Base-by-base conservation (phyloP, 2,329 filamentous ascomycete species). In the Pleomassaria siparia region DNA sequence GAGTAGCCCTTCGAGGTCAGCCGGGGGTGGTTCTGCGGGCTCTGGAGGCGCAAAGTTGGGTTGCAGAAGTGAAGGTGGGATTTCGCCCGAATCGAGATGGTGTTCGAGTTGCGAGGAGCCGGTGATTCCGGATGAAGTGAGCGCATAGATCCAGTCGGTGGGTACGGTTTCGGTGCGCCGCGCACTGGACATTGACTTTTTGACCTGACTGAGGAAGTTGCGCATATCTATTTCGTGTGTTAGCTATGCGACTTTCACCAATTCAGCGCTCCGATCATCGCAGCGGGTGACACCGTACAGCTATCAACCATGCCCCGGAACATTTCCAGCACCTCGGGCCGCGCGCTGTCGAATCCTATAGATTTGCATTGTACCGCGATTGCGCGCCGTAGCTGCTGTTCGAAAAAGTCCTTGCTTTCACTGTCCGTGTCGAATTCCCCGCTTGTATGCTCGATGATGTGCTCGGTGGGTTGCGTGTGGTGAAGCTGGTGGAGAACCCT, bases 101-200 rank as follows among this genome's bases (percentile, higher is more conserved):
- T 52, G 58, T 20, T 69, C 62, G 32, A 71, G 57, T 8, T 74
- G 58, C n/a, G 65, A 64, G 12, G 72, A 74, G 45, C 72, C 66
- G 9, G 63, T 62, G 12, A 76, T 56, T 47, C 67, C 63, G 45
- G 62, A 51, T 50, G 69, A 71, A 29, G 76, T 70, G 41, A 82
- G 73, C 9, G 78, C 78, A 46, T 72, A 70, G 47, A 80, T 75
- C 63, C 85, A 85, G 65, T 86, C 83, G 51, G 78, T 74, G 0
- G 82, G 77, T 18, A 82, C 77, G 1, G 82, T 79, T 37, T 76
- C 73, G 9, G 72, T 76, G 42, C 83, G 78, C 40, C 83, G 77
- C 42, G 75, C 75, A 36, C 76, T 74, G 32, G 74, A 67, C 83
- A 86, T 86, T 5, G 81, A 83, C 39, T 75, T 74, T 32, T 77